Base-by-base conservation (phyloP, 179 eudicot species). In the Beta lomatogona region DNA sequence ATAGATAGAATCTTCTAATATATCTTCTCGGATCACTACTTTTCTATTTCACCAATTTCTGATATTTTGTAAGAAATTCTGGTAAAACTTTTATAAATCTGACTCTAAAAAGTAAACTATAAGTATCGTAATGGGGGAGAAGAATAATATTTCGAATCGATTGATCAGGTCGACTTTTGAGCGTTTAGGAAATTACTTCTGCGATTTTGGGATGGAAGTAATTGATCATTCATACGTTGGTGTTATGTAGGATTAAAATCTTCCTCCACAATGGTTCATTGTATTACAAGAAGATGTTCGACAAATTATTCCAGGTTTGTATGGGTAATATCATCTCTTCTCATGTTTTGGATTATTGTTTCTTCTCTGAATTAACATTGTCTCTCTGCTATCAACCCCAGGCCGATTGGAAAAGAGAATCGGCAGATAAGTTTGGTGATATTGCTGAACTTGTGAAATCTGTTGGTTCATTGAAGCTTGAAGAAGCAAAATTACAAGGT, bases 351-450 rank as follows among this genome's bases (percentile, higher is more conserved):
- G 65, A 44, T 76, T 66, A 45, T 68, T 8, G 45, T 54, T 36
- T 36, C 9, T 36, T 71, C 36, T 16, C 77, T 57, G 54, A 44
- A 69, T 67, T 59, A 16, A 28, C 70, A 9, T 67, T 60, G 75
- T 45, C 5, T 50, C 67, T 77, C 67, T 77, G 76, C 54, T 75
- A 52, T 80, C 55, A 80, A 68, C 21, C 71, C 55, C 88, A 96
- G 99, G 99, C 83, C 77, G 99, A 96, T 64, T 96, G 99, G 99
- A 96, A 91, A 87, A 96, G 98, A 71, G 97, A 96, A 86, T 91
- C 92, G 36, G 89, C 91, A 53, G 93, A 94, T 58, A 96, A 63
- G 75, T 96, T 94, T 86, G 93, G 92, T 77, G 94, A 91, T 69
- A 87, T 93, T 83, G 81, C 85, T 74, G 97, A 94, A 77, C 92